Conservation (phyloP, 345 rosid genomes). For the Tarenaya hassleriana region DNA sequence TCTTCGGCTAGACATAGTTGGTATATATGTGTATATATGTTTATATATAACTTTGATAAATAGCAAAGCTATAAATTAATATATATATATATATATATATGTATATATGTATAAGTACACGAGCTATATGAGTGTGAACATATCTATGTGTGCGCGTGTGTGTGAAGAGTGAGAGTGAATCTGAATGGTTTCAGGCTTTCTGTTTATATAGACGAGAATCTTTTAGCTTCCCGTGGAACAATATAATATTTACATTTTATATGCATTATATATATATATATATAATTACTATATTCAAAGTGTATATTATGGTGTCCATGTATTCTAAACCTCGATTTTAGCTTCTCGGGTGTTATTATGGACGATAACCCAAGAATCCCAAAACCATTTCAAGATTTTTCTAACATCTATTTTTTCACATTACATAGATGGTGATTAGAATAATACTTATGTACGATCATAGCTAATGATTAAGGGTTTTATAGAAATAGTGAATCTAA, state of each 20-base stretch:
- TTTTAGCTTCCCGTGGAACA: conserved; percentile 2
- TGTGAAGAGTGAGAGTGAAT: not conserved
- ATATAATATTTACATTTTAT: no score
- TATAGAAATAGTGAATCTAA: no score
- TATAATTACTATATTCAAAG: not conserved
- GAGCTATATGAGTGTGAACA: not conserved
- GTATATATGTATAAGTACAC: not conserved
- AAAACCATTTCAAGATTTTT: no score
- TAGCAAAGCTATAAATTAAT: conserved; percentile 2
- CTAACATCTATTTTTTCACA: no score
- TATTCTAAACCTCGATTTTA: no score
- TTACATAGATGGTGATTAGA: no score
- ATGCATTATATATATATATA: not conserved
- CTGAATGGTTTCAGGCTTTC: conserved; percentile 20
- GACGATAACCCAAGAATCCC: no score
- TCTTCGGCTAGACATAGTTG: conserved; percentile 90
- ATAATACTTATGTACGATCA: no score
- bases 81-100: not conserved
- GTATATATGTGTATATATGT: no score
- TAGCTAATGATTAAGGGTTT: no score
- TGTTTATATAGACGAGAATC: conserved; percentile 22
- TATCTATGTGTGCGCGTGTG: not conserved
- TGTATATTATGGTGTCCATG: no score
- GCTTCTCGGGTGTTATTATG: no score
- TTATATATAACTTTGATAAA: not conserved